Percentiles rank a stretch among this genome's conserved stretches.
phyloP scores from a whole-genome alignment of 2,329 filamentous ascomycete genomes.

The Fusarium falciforme region DNA sequence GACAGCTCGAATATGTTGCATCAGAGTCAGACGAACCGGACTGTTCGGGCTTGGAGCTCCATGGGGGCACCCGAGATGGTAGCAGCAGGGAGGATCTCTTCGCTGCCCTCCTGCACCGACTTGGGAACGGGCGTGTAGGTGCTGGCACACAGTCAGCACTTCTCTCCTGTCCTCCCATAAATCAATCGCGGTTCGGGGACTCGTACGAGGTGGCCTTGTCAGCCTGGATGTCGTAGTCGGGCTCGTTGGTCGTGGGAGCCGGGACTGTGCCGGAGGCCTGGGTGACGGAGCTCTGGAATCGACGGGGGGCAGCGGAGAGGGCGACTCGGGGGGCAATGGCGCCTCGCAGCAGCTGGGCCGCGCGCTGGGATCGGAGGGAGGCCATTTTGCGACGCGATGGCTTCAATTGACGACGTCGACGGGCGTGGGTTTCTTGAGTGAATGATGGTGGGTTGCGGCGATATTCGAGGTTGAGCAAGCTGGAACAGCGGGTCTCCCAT shows the following conservation, averaged over 20 bases:
- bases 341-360: slow-evolving; percentile 63
- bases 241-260: slow-evolving; percentile 69
- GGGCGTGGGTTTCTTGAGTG: slow-evolving; percentile 34
- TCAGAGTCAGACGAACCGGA: slow-evolving; percentile 73
- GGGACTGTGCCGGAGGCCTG: slow-evolving; percentile 54
- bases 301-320: slow-evolving; percentile 59
- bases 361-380: slow-evolving; percentile 69
- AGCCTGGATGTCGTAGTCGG: slow-evolving; percentile 82
- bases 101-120: slow-evolving; percentile 89
- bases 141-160: slow-evolving; percentile 59
- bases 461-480: slow-evolving; percentile 45
- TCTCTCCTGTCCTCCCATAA: not conserved
- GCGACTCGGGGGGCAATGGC: slow-evolving; percentile 53
- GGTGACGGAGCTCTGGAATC: slow-evolving; percentile 66
- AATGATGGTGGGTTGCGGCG: slow-evolving; percentile 43
- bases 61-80: slow-evolving; percentile 91
- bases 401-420: slow-evolving; percentile 40
- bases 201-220: slow-evolving; percentile 91
- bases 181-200: slow-evolving; percentile 8
- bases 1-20: not conserved
- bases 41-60: slow-evolving; percentile 92
- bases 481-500: slow-evolving; percentile 51
- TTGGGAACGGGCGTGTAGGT: slow-evolving; percentile 92
- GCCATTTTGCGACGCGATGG: slow-evolving; percentile 65
- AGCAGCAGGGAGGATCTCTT: slow-evolving; percentile 83